These are phyloP conservation scores for Mortierella sp. DNA, from an alignment of 371 early-diverging fungal species.

Conservation along the genomic window DNA sequence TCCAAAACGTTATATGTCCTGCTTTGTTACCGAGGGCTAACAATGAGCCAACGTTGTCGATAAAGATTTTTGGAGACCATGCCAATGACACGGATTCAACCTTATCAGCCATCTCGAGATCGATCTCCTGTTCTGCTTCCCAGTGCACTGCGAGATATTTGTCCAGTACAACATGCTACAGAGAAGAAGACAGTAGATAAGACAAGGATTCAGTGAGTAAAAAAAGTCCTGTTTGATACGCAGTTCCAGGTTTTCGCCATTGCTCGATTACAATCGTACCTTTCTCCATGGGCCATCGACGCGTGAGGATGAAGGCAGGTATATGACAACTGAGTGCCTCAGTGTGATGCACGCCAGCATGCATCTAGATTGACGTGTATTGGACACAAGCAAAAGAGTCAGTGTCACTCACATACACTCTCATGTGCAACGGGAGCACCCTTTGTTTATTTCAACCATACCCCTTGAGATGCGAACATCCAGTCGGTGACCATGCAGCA, in stretches of 20 bases:
- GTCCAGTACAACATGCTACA: slow-evolving; percentile 30
- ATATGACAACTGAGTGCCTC: slow-evolving; percentile 29
- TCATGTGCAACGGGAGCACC: too few relatives aligned
- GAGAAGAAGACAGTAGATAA: too few relatives aligned
- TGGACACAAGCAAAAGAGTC: too few relatives aligned
- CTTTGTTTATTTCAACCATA: too few relatives aligned
- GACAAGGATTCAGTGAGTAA: too few relatives aligned
- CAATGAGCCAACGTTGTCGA: slow-evolving; percentile 30
- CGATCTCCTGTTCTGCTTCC: slow-evolving; percentile 11
- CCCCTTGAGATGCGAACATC: slow-evolving; percentile 37
- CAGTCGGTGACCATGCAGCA: slow-evolving; percentile 49
- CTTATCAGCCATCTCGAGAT: slow-evolving; percentile 25
- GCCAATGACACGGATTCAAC: slow-evolving; percentile 40
- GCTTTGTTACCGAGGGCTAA: slow-evolving; percentile 45
- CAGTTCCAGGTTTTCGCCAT: too few relatives aligned
- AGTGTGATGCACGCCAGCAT: slow-evolving; percentile 38
- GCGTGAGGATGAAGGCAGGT: slow-evolving; percentile 26
- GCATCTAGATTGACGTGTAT: slow-evolving; percentile 32
- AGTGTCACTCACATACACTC: too few relatives aligned
- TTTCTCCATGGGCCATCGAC: slow-evolving; percentile 31
- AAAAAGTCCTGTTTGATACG: too few relatives aligned
- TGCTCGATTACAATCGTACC: slow-evolving; percentile 13
- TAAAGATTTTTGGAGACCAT: slow-evolving; percentile 47
- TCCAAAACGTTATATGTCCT: slow-evolving; percentile 43
- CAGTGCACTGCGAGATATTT: slow-evolving; percentile 19